Evolutionary conservation across 768 basidiomycete species (phyloP), one percentile per base, ranked within the genome.

Genomic region (Kondoa subrosea): DNA sequence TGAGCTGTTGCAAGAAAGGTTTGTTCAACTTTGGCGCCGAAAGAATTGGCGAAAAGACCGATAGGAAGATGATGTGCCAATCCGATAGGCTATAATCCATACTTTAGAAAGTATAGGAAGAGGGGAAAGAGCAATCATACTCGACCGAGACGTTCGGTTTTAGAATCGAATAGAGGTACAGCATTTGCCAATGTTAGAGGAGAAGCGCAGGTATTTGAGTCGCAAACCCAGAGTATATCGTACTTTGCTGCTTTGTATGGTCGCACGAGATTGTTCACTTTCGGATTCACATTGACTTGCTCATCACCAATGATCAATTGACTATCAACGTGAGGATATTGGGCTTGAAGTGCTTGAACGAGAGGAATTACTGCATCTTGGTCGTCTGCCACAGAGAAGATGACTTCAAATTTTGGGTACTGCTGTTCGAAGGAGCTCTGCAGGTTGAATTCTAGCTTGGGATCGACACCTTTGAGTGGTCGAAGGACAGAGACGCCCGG

Each of bases 1-100:
- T 97, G 95, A 69, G 89, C 95, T 2, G 91, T 93, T 76, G 96
- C 96, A 67, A 99, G 79, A 77, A 93, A 99, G 62, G 88, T 89
- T 69, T 90, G 87, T 78, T 99, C 95, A 29, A 97, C 80, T 69
- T 83, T 81, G 32, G 91, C 85, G 1, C 95, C 79, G n/a, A 81
- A 78, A 64, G 80, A 80, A 57, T 81, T 78, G 73, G 86, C 85
- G 69, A 84, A 84, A 67, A 86, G 81, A 1, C 89, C 93, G 74
- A 90, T 88, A 0, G 95, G 95, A 21, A 96, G 87, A 75, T 99
- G 95, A 77, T 99, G 95, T 0, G 97, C 89, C 8, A 99, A 81
- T 2, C 85, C 91, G 57, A 93, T 82, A 2, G 68, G 65, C 25
- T 57, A 57, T 81, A 21, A n/a, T n/a, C n/a, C n/a, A n/a, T n/a